A percentile compares a stretch with the other conserved stretches of the same genome.
Conservation (phyloP, 1,139 yeast species). For the Yueomyces sp. region DNA sequence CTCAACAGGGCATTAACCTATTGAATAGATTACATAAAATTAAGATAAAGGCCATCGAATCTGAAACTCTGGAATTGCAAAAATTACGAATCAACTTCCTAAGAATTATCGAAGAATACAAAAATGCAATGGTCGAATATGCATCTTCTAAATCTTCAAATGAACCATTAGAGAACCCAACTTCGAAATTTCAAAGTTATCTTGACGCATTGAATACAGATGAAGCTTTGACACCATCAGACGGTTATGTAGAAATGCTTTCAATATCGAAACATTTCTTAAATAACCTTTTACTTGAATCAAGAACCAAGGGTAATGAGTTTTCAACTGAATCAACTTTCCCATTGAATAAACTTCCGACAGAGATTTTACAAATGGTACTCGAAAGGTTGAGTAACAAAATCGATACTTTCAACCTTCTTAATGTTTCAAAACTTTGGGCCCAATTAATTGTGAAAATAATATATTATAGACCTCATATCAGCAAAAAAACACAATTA, state of each 20-base stretch:
- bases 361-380: constrained; percentile 65
- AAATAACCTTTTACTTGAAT: not conserved
- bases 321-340: constrained; percentile 15
- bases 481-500: constrained; percentile 41
- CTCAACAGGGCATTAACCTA: constrained; percentile 10
- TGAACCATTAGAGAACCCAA: constrained; percentile 12
- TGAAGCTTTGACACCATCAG: constrained; percentile 9
- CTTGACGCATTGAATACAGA: constrained; percentile 14
- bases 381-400: constrained; percentile 54
- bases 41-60: constrained; percentile 21
- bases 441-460: constrained; percentile 68
- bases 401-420: constrained; percentile 50
- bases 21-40: constrained; percentile 19
- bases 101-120: constrained; percentile 17
- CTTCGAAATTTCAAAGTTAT: constrained; percentile 14
- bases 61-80: constrained; percentile 21
- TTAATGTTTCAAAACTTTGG: constrained; percentile 75
- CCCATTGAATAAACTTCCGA: constrained; percentile 54
- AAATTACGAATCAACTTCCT: constrained; percentile 14
- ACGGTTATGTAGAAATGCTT: constrained; percentile 8
- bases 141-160: constrained; percentile 6
- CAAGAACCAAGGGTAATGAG: not conserved
- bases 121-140: constrained; percentile 14
- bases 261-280: not conserved
- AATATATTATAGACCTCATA: constrained; percentile 83